These are phyloP conservation scores for Colletotrichum cereale DNA, from an alignment of 2,329 filamentous ascomycete genomes.

Conservation along the genomic window DNA sequence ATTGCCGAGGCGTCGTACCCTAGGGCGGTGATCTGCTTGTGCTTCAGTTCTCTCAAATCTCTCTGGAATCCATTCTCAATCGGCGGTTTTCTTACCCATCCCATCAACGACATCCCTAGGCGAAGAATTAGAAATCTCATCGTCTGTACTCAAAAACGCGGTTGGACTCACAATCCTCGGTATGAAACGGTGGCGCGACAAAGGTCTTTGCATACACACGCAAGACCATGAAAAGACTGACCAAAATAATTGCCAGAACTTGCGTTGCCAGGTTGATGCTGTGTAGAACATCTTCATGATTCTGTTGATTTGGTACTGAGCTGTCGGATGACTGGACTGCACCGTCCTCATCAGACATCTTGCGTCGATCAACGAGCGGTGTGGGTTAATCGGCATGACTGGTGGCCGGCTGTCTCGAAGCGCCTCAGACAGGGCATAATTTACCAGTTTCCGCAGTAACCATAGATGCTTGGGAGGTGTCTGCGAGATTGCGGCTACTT, in stretches of 20 bases:
- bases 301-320: constrained; percentile 43
- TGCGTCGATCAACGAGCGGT: constrained; percentile 10
- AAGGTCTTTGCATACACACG: constrained; percentile 46
- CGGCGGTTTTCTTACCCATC: constrained; percentile 13
- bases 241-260: constrained; percentile 45
- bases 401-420: neutral
- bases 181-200: constrained; percentile 35
- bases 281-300: constrained; percentile 46
- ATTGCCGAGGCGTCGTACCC: constrained; percentile 46
- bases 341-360: constrained; percentile 24
- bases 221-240: constrained; percentile 44
- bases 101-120: constrained; percentile 25
- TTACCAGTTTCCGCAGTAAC: neutral
- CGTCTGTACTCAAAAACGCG: too few relatives aligned
- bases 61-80: rapidly evolving
- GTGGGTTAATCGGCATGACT: neutral
- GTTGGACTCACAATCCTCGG: constrained; percentile 47
- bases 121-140: neutral
- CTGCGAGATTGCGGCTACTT: neutral
- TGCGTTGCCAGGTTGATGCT: constrained; percentile 47
- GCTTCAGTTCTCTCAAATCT: constrained; percentile 3
- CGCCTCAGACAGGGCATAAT: constrained; percentile 6
- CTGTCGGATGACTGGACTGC: constrained; percentile 44
- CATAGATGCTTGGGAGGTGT: too few relatives aligned
- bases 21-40: constrained; percentile 45